Percentiles rank a stretch among this genome's conserved stretches.
phyloP scores from a whole-genome alignment of 208 protist species.

The Wallacemonas sp. region DNA sequence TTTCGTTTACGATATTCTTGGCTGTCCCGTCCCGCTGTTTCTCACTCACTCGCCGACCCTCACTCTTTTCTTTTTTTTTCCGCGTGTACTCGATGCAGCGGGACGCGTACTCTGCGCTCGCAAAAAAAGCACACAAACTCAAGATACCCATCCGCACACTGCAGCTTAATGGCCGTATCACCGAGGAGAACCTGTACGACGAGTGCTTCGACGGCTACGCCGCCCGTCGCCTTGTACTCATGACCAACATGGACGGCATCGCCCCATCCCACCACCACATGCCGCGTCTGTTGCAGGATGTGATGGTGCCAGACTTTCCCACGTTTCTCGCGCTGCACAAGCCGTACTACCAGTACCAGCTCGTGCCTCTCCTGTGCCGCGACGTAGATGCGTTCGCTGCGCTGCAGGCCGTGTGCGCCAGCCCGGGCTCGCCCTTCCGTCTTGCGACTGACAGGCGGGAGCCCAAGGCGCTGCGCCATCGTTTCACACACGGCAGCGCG shows the following conservation, averaged over 20 bases:
- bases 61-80: slow-evolving; percentile 22
- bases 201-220: slow-evolving; percentile 72
- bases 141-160: slow-evolving; percentile 67
- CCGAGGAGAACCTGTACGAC: slow-evolving; percentile 62
- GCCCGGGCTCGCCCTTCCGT: slow-evolving; percentile 52
- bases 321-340: slow-evolving; percentile 62
- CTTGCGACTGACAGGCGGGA: slow-evolving; percentile 61
- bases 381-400: slow-evolving; percentile 67
- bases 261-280: slow-evolving; percentile 19
- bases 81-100: slow-evolving; percentile 86
- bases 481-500: slow-evolving; percentile 44
- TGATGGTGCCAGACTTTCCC: slow-evolving; percentile 67
- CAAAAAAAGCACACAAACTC: slow-evolving; percentile 59
- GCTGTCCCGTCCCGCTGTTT: no score
- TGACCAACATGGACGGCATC: slow-evolving; percentile 62
- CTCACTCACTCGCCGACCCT: slow-evolving; percentile 13
- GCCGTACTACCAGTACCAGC: slow-evolving; percentile 78
- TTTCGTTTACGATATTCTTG: no score
- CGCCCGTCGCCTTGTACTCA: slow-evolving; percentile 72
- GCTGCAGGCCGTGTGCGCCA: slow-evolving; percentile 69
- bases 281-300: slow-evolving; percentile 51
- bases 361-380: slow-evolving; percentile 74
- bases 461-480: slow-evolving; percentile 48
- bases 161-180: slow-evolving; percentile 67
- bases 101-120: slow-evolving; percentile 76